Evolutionary conservation across 768 basidiomycete genomes (phyloP).

Genomic region (Russula foetens): DNA sequence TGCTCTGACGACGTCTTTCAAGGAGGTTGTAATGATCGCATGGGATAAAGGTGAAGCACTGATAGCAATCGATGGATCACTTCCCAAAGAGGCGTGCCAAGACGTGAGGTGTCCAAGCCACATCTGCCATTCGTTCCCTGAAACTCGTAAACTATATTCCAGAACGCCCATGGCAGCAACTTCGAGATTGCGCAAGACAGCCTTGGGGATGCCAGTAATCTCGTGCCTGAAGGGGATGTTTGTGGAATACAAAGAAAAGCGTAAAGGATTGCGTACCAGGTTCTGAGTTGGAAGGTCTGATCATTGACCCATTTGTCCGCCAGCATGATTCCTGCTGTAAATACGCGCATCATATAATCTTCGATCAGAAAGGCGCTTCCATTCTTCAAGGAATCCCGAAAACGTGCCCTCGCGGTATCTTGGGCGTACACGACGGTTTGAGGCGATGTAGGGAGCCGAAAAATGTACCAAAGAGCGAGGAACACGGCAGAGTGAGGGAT

Average conservation of each 20-base stretch:
- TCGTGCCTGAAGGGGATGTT: slow-evolving; percentile 10
- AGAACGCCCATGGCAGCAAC: slow-evolving; percentile 15
- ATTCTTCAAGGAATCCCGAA: slow-evolving; percentile 28
- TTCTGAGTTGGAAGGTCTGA: slow-evolving; percentile 24
- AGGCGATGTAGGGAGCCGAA: slow-evolving; percentile 21
- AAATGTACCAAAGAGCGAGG: slow-evolving; percentile 27
- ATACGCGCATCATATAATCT: slow-evolving; percentile 31
- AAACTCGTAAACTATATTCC: slow-evolving; percentile 15
- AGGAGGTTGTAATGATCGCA: slow-evolving; percentile 11
- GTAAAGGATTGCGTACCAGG: slow-evolving; percentile 24
- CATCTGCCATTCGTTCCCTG: slow-evolving; percentile 18
- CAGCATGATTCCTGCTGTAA: slow-evolving; percentile 31
- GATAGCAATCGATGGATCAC: slow-evolving; percentile 8
- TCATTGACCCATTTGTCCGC: slow-evolving; percentile 31
- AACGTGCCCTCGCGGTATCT: slow-evolving; percentile 18
- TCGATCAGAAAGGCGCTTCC: slow-evolving; percentile 25
- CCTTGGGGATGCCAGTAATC: slow-evolving; percentile 14
- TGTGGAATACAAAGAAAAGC: background rate
- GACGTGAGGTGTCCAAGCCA: slow-evolving; percentile 18
- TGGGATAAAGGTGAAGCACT: slow-evolving; percentile 7
- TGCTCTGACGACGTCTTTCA: slow-evolving; percentile 14
- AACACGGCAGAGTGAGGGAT: slow-evolving; percentile 16
- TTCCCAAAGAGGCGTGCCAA: slow-evolving; percentile 14
- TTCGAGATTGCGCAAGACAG: slow-evolving; percentile 15
- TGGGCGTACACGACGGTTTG: slow-evolving; percentile 14